Evolutionary conservation across 2,329 filamentous ascomycete genomes (phyloP), one percentile per base, ranked within the genome.

Genomic region (Phialophora tarda): DNA sequence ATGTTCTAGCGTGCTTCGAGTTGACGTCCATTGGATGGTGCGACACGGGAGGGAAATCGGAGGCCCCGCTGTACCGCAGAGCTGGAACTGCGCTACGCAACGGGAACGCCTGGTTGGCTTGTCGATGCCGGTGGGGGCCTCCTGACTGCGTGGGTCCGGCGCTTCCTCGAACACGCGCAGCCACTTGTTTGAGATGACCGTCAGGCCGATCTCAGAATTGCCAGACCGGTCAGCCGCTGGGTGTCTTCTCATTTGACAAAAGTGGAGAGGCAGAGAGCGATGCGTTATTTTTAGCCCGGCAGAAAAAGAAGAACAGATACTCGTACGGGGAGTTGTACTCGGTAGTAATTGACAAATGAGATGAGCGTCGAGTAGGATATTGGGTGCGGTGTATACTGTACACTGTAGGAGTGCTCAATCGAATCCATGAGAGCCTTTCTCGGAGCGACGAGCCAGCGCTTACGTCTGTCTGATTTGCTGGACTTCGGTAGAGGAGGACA

Each of bases 51-150:
- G 24, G 51, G 38, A 59, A 32, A 14, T 24, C 8, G 62, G 17
- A 50, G 41, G 44, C 48, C 65, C 67, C 64, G 58, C 64, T 58
- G 65, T 68, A 70, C 68, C 68, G 65, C 68, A 66, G 53, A 38
- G 62, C 68, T 70, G 68, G 68, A 64, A 70, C 63, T 44, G 58
- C 32, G 51, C 59, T 62, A 17, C 32, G 23, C 11, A 4, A 54
- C 44, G 63, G 56, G 44, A 41, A 38, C 66, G 57, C 26, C 47
- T 65, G n/a, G 62, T 64, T 65, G 59, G 67, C 17, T 23, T 24
- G 12, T 2, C 11, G 3, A 8, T 10, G 7, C 12, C 17, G 14
- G 38, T 48, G 58, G 38, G 30, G 44, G 17, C 17, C 24, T 14
- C 47, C 41, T 26, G 26, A 26, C 23, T 11, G 6, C 2, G 54